These are phyloP conservation scores for Aspergillus sclerotiicarbonarius DNA, from an alignment of 495 filamentous ascomycete genomes.

Conservation along the genomic window DNA sequence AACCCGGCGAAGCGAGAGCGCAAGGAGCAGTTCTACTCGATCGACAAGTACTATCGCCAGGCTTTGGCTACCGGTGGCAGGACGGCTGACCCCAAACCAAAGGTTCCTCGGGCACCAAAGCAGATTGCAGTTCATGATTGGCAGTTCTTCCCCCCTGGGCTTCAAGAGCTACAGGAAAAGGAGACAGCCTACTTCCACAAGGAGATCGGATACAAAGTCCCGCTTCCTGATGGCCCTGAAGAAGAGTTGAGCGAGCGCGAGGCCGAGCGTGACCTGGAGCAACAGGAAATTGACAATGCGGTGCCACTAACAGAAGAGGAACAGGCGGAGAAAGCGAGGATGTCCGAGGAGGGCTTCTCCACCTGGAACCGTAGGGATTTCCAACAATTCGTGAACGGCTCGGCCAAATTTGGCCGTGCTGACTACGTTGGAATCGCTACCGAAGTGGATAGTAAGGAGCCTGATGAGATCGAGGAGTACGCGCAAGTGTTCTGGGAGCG, in stretches of 20 bases:
- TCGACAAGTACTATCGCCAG: slow-evolving; percentile 97
- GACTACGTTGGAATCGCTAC: slow-evolving; percentile 80
- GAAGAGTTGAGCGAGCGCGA: slow-evolving; percentile 80
- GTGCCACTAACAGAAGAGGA: slow-evolving; percentile 88
- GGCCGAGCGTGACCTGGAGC: slow-evolving; percentile 83
- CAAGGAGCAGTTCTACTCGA: slow-evolving; percentile 96
- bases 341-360: slow-evolving; percentile 83
- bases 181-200: slow-evolving; percentile 96
- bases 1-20: slow-evolving; percentile 98
- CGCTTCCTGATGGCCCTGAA: slow-evolving; percentile 78
- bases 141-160: slow-evolving; percentile 85
- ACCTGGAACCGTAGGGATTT: slow-evolving; percentile 97
- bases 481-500: slow-evolving; percentile 93
- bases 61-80: slow-evolving; percentile 82
- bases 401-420: slow-evolving; percentile 83
- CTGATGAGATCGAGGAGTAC: slow-evolving; percentile 82
- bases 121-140: slow-evolving; percentile 92
- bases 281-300: slow-evolving; percentile 89
- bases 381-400: slow-evolving; percentile 95
- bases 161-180: slow-evolving; percentile 88
- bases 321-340: slow-evolving; percentile 71
- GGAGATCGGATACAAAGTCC: slow-evolving; percentile 90
- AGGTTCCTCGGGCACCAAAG: slow-evolving; percentile 93
- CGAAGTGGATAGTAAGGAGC: slow-evolving; percentile 88
- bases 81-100: slow-evolving; percentile 85